Evolutionary conservation across 2,329 filamentous ascomycete species (phyloP).

Genomic region (Emergomyces pasteurianus): DNA sequence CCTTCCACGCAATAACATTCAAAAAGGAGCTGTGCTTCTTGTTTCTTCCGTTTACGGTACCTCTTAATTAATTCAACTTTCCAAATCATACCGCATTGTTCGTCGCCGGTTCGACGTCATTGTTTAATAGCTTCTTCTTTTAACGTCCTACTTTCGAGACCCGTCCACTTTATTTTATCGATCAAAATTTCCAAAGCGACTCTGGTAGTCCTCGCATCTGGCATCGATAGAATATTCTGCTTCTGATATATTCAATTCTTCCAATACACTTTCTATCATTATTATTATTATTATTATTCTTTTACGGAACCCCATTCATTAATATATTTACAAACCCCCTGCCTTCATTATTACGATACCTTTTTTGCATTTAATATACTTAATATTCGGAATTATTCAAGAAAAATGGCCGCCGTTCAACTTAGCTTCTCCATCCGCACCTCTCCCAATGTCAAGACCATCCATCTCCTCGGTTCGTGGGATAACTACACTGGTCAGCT

Average conservation of each 20-base stretch:
- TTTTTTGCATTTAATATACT: slow-evolving; percentile 1
- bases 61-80: slow-evolving; percentile 8
- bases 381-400: slow-evolving; percentile 9
- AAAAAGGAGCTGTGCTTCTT: slow-evolving; percentile 9
- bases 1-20: background rate
- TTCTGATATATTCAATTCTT: background rate
- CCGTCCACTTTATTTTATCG: slow-evolving; percentile 1
- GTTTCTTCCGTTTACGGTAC: background rate
- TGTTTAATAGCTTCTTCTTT: slow-evolving; percentile 11
- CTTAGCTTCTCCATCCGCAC: slow-evolving; percentile 93
- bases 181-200: background rate
- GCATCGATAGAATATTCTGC: background rate
- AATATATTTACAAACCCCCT: background rate
- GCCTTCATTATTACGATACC: background rate
- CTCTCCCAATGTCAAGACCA: slow-evolving; percentile 91
- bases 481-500: slow-evolving; percentile 94
- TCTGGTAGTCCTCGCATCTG: background rate
- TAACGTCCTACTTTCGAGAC: background rate
- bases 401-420: slow-evolving; percentile 77
- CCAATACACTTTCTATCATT: background rate
- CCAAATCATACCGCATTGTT: slow-evolving; percentile 1
- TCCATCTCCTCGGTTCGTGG: slow-evolving; percentile 95
- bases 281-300: background rate
- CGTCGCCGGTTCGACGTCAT: slow-evolving; percentile 12
- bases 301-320: slow-evolving; percentile 1